Evolutionary conservation across 768 basidiomycete species (phyloP).

Genomic region (Antrodiella citrinella): DNA sequence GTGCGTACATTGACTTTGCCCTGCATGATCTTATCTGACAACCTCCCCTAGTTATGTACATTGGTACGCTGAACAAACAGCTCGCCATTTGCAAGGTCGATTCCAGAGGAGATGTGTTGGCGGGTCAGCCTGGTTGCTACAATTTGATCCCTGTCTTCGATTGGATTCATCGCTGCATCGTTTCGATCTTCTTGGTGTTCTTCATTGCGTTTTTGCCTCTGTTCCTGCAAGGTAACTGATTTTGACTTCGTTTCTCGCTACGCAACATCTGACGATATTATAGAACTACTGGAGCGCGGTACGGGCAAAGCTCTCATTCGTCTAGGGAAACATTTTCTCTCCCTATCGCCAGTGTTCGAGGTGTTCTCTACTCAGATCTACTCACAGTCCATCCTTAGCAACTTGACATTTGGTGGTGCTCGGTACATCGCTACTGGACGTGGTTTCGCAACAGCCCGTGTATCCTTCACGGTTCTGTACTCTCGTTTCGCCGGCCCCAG

Average conservation of each 20-base stretch:
- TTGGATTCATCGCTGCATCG: conserved; percentile 95
- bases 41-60: conserved; percentile 62
- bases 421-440: conserved; percentile 99
- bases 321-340: conserved; percentile 93
- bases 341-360: conserved; percentile 94
- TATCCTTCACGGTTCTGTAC: conserved; percentile 94
- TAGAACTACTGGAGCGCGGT: conserved; percentile 93
- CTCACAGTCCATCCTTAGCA: conserved; percentile 92
- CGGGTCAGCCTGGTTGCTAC: conserved; percentile 89
- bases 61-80: conserved; percentile 95
- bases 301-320: conserved; percentile 92
- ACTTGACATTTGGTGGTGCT: conserved; percentile 95
- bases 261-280: conserved; percentile 2
- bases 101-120: conserved; percentile 67
- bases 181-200: conserved; percentile 99
- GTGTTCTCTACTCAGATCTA: conserved; percentile 99
- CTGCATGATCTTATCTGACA: conserved; percentile 9
- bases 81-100: conserved; percentile 84
- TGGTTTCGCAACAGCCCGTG: conserved; percentile 95
- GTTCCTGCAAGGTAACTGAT: conserved; percentile 82
- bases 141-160: conserved; percentile 94
- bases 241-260: conserved; percentile 3
- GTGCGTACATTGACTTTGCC: conserved; percentile 38
- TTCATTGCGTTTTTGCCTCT: conserved; percentile 95
- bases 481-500: conserved; percentile 99